Base-by-base conservation (phyloP, 2,329 filamentous ascomycete genomes). In the Mariannaea elegans region DNA sequence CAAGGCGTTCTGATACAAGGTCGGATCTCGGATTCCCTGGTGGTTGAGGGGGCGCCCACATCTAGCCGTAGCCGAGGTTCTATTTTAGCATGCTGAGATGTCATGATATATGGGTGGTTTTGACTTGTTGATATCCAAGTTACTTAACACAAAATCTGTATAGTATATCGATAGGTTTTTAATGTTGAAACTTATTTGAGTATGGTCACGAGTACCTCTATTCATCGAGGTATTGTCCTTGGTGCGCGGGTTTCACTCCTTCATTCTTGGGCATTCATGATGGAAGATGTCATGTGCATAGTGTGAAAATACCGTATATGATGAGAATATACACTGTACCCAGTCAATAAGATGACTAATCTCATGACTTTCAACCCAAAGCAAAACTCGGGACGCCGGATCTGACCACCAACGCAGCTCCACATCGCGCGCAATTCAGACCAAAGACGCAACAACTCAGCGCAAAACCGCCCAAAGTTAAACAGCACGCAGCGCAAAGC, bases 401-500 rank as follows among this genome's bases (percentile, higher is more conserved):
- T 65, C 63, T 27, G 67, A 72, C 70, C 70, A 72, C 39, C 68
- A 70, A 68, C 68, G 67, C 70, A 72, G 59, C 65, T 65, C 67
- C 67, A 71, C 65, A 65, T 34, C 21, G 55, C 55, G 50, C 62
- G 59, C 61, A 59, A 59, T 34, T 65, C 55, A 59, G 58, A 70
- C 67, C 62, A 69, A 69, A 70, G 64, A 70, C 67, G 67, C 66
- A 68, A 39, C 66, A 68, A 39, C 62, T 39, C 42, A 46, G 36
- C 36, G 36, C 41, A 59, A 49, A 14, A 24, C 6, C 16, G 41
- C 19, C 41, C 19, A 44, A n/a, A 8, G 10, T 19, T 19, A 19
- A 44, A 24, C 50, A 23, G 24, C 44, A 23, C 27, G 47, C 47
- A 46, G 38, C 50, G 32, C 50, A 46, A 18, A 51, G 21, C 56